These are phyloP conservation scores for Chlorokybus atmophyticus DNA, from an alignment of 139 green algal species.

Conservation along the genomic window DNA sequence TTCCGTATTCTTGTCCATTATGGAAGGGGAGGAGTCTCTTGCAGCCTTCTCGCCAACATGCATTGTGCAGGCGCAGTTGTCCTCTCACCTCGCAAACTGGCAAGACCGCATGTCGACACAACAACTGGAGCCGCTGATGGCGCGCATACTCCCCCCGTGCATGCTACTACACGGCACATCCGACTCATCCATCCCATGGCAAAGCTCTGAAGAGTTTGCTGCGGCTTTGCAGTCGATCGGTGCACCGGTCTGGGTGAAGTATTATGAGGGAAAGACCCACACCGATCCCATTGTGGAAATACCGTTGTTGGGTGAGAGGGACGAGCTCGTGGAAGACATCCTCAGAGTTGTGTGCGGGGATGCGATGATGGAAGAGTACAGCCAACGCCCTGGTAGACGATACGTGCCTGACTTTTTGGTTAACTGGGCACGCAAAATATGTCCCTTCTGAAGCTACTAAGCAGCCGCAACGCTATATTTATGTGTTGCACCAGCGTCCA, in stretches of 20 bases:
- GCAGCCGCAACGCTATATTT: too few species aligned
- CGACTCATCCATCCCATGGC: slow-evolving; percentile 22
- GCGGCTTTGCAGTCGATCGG: slow-evolving; percentile 8
- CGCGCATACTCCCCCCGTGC: slow-evolving; percentile 20
- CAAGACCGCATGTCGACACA: too few species aligned
- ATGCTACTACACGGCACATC: slow-evolving; percentile 24
- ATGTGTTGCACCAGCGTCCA: too few species aligned
- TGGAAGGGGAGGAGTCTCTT: neutral
- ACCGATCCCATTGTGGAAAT: slow-evolving; percentile 17
- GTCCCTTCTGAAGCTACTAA: too few species aligned
- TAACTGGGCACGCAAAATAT: neutral
- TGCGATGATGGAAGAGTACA: neutral
- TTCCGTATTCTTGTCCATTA: slow-evolving; percentile 7
- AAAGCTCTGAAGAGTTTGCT: slow-evolving; percentile 2
- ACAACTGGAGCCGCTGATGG: too few species aligned
- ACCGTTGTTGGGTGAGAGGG: neutral
- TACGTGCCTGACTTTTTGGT: neutral
- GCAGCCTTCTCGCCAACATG: neutral
- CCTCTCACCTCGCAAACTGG: too few species aligned
- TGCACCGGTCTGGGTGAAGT: slow-evolving; percentile 7
- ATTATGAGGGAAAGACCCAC: slow-evolving; percentile 24
- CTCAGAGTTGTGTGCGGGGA: neutral
- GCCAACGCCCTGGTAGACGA: too few species aligned
- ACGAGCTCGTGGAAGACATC: neutral
- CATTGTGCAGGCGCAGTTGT: too few species aligned